Base-by-base conservation (phyloP, 768 basidiomycete genomes). In the Peribolospora baueri region DNA sequence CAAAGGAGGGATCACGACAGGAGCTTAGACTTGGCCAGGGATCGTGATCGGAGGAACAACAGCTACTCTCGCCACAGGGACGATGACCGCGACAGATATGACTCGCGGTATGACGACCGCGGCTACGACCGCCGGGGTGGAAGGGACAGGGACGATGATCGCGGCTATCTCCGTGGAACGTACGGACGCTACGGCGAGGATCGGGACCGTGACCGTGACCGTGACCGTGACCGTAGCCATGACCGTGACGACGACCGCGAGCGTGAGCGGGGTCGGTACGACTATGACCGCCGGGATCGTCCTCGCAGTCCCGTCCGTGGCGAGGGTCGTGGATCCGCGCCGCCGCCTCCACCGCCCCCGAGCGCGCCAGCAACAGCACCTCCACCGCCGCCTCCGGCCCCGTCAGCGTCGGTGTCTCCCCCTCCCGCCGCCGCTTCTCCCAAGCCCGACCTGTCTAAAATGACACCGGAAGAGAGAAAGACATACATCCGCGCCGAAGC, bases 1-100 rank as follows among this genome's bases (percentile, higher is more conserved):
- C 84, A 91, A 50, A 79, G 79, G 57, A 72, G 78, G 59, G 80
- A 74, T 65, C 77, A 81, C 58, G 71, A 76, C 61, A 85, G 93
- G 63, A 80, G 80, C 61, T 71, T 84, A 43, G 79, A 85, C 48
- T 81, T 81, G 74, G 70, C 74, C 1, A 71, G 81, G 54, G 82
- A 85, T 42, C 72, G 91, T 46, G 88, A 97, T 66, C 69, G 76
- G 58, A 72, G 84, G 50, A 97, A 97, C 64, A 82, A 85, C 0
- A 59, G 66, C 13, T 66, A 52, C 10, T 47, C 64, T 52, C 64
- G 65, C 7, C 71, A 62, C 54, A 62, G 65, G 36, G 70, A 72
- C 53, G 67, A 69, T 46, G 74, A 73, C 50, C 69, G 73, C 38
- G 68, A 74, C 54, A 70, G 69, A 10, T 61, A 61, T 43, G 62